Percentiles rank a stretch among this genome's conserved stretches.
phyloP scores from a whole-genome alignment of 1,284 basidiomycete species.

The Calocybe gambosa region DNA sequence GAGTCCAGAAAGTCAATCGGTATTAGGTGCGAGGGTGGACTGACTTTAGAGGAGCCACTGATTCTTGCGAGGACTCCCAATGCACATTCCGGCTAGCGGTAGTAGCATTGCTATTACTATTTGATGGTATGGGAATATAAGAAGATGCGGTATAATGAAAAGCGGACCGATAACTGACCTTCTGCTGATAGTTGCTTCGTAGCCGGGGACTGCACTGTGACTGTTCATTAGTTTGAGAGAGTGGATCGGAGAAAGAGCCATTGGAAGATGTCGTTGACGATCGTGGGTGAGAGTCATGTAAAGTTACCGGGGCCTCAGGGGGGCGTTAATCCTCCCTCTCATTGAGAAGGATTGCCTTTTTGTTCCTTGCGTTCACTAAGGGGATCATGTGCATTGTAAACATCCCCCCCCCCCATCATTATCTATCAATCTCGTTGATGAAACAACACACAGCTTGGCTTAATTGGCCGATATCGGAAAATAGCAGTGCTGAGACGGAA shows the following conservation, averaged over 20 bases:
- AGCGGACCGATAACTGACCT: conserved; percentile 23
- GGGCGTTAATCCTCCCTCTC: background rate
- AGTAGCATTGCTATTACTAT: conserved; percentile 18
- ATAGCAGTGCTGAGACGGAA: background rate
- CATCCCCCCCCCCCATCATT: background rate
- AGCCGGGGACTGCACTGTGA: conserved; percentile 34
- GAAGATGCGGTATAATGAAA: background rate
- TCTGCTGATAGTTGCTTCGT: conserved; percentile 33
- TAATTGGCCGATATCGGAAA: background rate
- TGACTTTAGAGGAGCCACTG: conserved; percentile 23
- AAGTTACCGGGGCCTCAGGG: background rate
- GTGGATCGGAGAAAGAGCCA: conserved; percentile 2
- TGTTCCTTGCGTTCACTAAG: conserved; percentile 3
- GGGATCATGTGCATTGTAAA: conserved; percentile 10
- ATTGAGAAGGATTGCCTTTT: background rate
- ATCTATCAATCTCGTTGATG: background rate
- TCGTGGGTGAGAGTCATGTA: conserved; percentile 11
- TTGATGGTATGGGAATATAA: background rate
- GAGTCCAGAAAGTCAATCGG: background rate
- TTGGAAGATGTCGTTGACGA: conserved; percentile 1
- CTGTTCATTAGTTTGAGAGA: conserved; percentile 7
- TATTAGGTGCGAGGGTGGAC: conserved; percentile 7
- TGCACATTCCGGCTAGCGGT: conserved; percentile 25
- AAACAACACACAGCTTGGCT: conserved; percentile 1
- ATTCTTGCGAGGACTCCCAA: conserved; percentile 19